Conservation (phyloP, 257 asterid species). For the Scutellaria baicalensis region DNA sequence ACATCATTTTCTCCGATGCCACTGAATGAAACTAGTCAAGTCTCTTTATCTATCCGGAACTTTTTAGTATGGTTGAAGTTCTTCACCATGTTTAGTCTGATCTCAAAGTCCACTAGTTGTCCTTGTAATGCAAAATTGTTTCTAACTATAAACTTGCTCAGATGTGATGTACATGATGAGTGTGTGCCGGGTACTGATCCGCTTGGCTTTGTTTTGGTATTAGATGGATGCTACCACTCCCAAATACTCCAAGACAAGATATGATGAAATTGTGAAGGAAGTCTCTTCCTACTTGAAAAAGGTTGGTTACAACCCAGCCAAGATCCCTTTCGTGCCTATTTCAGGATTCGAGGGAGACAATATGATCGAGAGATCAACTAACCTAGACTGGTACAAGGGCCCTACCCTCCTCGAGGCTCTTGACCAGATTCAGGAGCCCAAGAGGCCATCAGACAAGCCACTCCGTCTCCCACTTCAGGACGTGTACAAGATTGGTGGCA, state of each 20-base stretch:
- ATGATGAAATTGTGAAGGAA: slow-evolving; percentile 40
- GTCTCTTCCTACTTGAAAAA: slow-evolving; percentile 40
- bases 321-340: slow-evolving; percentile 33
- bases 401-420: slow-evolving; percentile 43
- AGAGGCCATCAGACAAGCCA: slow-evolving; percentile 38
- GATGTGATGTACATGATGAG: too few relatives aligned
- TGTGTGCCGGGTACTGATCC: background rate
- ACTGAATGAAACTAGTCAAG: too few relatives aligned
- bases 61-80: too few relatives aligned
- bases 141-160: too few relatives aligned
- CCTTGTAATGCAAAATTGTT: too few relatives aligned
- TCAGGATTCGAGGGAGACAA: slow-evolving; percentile 40
- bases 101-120: too few relatives aligned
- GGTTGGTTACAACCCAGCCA: slow-evolving; percentile 38
- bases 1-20: too few relatives aligned
- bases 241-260: slow-evolving; percentile 38
- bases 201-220: background rate
- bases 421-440: slow-evolving; percentile 29
- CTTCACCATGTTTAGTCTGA: too few relatives aligned
- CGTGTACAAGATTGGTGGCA: slow-evolving; percentile 40
- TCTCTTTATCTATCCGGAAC: too few relatives aligned
- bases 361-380: slow-evolving; percentile 34
- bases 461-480: slow-evolving; percentile 42
- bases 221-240: slow-evolving; percentile 48
- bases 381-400: slow-evolving; percentile 43